Conservation (phyloP, 2,329 filamentous ascomycete genomes). For the Ceratocystis cubensis region DNA sequence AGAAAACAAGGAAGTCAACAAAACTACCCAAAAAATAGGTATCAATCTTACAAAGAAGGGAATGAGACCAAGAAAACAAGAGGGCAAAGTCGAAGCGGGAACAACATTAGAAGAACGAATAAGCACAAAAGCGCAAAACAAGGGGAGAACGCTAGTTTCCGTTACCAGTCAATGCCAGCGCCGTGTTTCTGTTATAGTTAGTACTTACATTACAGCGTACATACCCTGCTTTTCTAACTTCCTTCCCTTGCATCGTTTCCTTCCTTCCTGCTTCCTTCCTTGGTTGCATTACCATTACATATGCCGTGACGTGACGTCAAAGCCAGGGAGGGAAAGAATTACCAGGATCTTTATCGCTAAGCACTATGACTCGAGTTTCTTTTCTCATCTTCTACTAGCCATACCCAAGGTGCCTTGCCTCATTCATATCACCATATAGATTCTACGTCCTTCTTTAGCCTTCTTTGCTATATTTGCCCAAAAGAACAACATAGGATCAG, state of each 20-base stretch:
- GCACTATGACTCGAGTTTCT: not conserved
- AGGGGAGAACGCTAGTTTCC: not conserved
- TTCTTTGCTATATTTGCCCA: not conserved
- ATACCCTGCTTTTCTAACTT: not conserved
- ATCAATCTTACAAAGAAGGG: not conserved
- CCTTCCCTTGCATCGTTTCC: not conserved
- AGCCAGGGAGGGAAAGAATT: not conserved
- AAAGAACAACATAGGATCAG: not conserved
- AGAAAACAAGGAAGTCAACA: not conserved
- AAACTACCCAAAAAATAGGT: not conserved
- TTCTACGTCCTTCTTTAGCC: not conserved
- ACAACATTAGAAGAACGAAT: not conserved
- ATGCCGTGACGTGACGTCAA: not conserved
- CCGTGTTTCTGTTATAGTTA: not conserved
- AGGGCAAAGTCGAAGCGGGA: not conserved
- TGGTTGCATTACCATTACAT: not conserved
- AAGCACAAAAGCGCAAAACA: not conserved
- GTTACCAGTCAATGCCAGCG: not conserved
- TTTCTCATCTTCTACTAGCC: not conserved
- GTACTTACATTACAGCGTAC: not conserved
- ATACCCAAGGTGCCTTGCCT: not conserved
- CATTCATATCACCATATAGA: not conserved
- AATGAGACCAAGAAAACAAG: not conserved
- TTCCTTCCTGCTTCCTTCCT: not conserved
- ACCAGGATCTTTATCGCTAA: not conserved